phyloP scores from a whole-genome alignment of 257 asterid species.

The Solanum chiquidenum region DNA sequence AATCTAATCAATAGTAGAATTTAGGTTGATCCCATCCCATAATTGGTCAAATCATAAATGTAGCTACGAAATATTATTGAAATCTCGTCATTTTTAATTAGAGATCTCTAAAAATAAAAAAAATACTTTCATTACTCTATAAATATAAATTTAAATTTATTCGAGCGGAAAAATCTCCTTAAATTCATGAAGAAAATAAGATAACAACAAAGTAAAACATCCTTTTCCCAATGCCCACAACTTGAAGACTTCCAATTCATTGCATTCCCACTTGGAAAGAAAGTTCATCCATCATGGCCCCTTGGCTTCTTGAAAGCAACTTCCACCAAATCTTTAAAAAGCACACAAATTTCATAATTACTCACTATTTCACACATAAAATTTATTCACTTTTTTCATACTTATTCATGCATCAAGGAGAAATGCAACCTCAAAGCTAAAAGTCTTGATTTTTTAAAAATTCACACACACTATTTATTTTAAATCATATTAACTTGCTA shows the following conservation, averaged over 20 bases:
- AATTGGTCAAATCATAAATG: neutral
- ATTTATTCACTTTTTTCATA: neutral
- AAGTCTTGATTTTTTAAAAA: neutral
- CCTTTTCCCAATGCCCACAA: neutral
- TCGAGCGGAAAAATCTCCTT: neutral
- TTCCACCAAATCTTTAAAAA: neutral
- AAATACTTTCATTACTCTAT: neutral
- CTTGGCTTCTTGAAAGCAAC: neutral
- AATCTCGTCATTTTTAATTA: neutral
- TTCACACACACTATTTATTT: neutral
- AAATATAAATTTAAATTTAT: neutral
- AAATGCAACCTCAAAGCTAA: neutral
- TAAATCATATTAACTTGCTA: neutral
- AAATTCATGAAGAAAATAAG: neutral
- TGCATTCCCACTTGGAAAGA: neutral
- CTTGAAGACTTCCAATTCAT: neutral
- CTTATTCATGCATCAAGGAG: neutral
- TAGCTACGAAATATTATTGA: neutral
- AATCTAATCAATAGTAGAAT: neutral
- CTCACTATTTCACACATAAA: neutral
- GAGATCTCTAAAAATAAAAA: neutral
- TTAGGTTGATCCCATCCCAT: neutral
- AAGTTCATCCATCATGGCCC: neutral
- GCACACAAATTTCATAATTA: neutral
- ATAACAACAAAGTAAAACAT: neutral